phyloP scores from a whole-genome alignment of 352 stramenopile species.

The Phytophthora gonapodyides region DNA sequence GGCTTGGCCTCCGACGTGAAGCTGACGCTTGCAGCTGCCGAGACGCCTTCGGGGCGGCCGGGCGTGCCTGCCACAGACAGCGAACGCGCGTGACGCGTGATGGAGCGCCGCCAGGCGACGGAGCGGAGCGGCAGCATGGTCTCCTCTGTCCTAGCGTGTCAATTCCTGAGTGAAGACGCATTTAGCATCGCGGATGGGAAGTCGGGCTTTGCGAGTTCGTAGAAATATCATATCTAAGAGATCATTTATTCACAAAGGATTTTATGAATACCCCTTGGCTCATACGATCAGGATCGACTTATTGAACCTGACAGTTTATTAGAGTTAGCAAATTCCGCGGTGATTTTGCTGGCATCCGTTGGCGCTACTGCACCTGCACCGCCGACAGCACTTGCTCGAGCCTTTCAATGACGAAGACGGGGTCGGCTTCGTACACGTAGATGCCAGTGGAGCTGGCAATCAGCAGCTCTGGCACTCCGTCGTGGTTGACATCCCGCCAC shows the following conservation, averaged over 20 bases:
- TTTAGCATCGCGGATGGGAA: constrained; percentile 16
- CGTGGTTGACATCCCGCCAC: constrained; percentile 65
- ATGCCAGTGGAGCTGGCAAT: constrained; percentile 69
- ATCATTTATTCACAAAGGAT: too few relatives aligned
- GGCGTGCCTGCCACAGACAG: constrained; percentile 31
- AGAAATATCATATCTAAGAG: constrained; percentile 1
- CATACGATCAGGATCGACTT: too few relatives aligned
- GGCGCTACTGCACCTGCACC: constrained; percentile 3
- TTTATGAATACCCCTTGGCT: too few relatives aligned
- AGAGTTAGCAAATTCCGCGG: too few relatives aligned
- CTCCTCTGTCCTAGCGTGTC: constrained; percentile 14
- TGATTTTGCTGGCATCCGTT: constrained; percentile 14
- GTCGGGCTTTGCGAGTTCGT: too few relatives aligned
- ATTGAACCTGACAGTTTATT: too few relatives aligned
- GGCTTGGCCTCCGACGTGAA: constrained; percentile 25
- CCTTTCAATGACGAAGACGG: constrained; percentile 42
- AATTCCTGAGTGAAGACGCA: constrained; percentile 26
- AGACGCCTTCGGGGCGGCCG: constrained; percentile 17
- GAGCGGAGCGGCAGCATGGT: constrained; percentile 18
- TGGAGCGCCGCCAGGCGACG: constrained; percentile 5
- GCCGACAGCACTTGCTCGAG: constrained; percentile 37
- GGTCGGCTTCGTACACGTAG: constrained; percentile 67
- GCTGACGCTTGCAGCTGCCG: constrained; percentile 17
- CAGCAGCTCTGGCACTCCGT: constrained; percentile 67
- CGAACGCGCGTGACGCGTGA: constrained; percentile 25